These are phyloP conservation scores for Coniochaeta ligniaria DNA, from an alignment of 2,329 filamentous ascomycete genomes.

Conservation along the genomic window DNA sequence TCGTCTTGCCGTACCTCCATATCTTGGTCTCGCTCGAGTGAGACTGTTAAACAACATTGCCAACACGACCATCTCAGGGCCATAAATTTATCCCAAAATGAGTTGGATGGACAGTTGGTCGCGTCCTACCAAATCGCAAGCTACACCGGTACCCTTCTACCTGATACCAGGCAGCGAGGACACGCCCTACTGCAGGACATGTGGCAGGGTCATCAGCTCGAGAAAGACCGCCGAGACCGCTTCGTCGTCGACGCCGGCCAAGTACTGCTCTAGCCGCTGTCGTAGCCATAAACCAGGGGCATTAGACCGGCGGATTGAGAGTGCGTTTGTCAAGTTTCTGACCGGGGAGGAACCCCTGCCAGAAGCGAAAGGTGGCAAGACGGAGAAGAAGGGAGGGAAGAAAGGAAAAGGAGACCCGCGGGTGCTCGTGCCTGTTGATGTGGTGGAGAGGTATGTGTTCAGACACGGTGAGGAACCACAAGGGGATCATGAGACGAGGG, in stretches of 20 bases:
- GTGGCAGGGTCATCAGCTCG: slow-evolving; percentile 45
- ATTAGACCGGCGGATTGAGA: slow-evolving; percentile 41
- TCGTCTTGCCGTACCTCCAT: too few relatives aligned
- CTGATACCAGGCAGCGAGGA: slow-evolving; percentile 36
- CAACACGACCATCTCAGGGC: too few relatives aligned
- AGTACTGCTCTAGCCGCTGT: slow-evolving; percentile 52
- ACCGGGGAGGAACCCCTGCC: slow-evolving; percentile 8
- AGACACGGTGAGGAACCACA: slow-evolving; percentile 33
- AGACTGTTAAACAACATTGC: background rate
- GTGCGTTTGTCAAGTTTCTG: slow-evolving; percentile 32
- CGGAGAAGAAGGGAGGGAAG: slow-evolving; percentile 16
- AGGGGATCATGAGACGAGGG: slow-evolving; percentile 31
- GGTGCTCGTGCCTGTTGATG: slow-evolving; percentile 39
- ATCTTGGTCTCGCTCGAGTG: background rate
- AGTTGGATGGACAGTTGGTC: slow-evolving; percentile 36
- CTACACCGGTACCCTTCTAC: slow-evolving; percentile 46
- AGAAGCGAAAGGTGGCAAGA: slow-evolving; percentile 3
- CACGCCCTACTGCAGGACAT: slow-evolving; percentile 49
- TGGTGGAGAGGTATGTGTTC: slow-evolving; percentile 44
- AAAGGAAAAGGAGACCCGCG: slow-evolving; percentile 43
- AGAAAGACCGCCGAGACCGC: slow-evolving; percentile 13
- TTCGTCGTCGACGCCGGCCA: slow-evolving; percentile 20
- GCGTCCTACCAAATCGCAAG: slow-evolving; percentile 29
- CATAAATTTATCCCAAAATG: slow-evolving; percentile 16
- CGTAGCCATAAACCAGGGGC: slow-evolving; percentile 41